Base-by-base conservation (phyloP, 306 rosid species). In the Pachyrhizus erosus region DNA sequence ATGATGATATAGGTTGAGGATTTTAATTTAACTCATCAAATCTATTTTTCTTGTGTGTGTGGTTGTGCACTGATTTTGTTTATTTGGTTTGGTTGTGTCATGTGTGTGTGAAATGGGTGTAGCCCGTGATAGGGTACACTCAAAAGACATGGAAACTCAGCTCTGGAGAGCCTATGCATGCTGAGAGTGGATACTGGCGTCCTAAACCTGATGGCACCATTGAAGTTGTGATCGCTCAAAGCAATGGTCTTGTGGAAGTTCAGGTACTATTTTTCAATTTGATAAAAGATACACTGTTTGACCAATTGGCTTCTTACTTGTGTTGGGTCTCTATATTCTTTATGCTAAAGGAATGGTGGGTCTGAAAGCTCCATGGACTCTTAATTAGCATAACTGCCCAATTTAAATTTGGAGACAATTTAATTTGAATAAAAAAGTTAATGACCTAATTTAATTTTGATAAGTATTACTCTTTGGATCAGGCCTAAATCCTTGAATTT, bases 221-320 rank as follows among this genome's bases (percentile, higher is more conserved):
- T 71, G 94, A 91, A 82, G 96, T 94, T 76, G 93, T 87, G 58
- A 92, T 94, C 84, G 92, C 97, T 76, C 96, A 92, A 75, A 94
- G 98, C 87, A 92, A 90, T 81, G 97, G 93, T 54, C 93, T 94
- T 78, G 96, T 86, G 87, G 98, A 94, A 89, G 94, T 92, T 85
- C 94, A 89, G 92, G 96, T 93, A 61, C 78, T 82, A 2, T 62
- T 71, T 31, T 82, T 40, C 67, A 18, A 37, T 78, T 64, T 39
- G 13, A 1, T 81, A 17, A 68, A 29, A 5, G 18, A 55, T 65
- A 64, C 5, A 26, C 39, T 81, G 74, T 70, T 81, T 46, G 74
- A 24, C 9, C 13, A 54, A 3, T 52, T 78, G 21, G 64, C 54
- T 67, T 60, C 72, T n/a, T n/a, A n/a, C n/a, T n/a, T n/a, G 14